These are phyloP conservation scores for Picea sitchensis DNA, from an alignment of 75 land plant genomes.

Conservation along the genomic window DNA sequence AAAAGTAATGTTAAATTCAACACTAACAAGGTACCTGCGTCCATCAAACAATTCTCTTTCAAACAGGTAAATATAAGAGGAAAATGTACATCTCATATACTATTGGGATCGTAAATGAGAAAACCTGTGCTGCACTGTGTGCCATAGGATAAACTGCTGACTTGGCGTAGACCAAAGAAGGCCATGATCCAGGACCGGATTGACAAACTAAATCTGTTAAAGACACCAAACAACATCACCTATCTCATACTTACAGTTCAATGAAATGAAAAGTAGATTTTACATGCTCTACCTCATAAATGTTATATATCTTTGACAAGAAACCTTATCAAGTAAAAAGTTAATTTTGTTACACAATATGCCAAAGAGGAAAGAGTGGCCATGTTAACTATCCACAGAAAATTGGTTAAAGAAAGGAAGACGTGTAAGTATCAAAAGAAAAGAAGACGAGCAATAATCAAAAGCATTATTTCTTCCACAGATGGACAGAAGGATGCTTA, in stretches of 20 bases:
- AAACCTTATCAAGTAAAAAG: not conserved
- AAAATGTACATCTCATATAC: not conserved
- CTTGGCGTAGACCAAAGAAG: conserved; percentile 74
- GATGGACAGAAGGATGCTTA: not conserved
- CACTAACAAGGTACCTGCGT: no score
- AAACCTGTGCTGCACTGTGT: conserved; percentile 85
- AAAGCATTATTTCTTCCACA: not conserved
- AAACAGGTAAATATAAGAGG: not conserved
- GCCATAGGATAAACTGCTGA: conserved; percentile 88
- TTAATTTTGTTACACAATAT: not conserved
- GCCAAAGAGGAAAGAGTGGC: not conserved
- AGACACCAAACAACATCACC: not conserved
- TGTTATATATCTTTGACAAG: not conserved
- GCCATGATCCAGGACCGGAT: conserved; percentile 98
- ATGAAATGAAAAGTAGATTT: not conserved
- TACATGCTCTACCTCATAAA: not conserved
- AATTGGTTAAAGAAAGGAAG: not conserved
- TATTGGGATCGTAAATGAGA: not conserved
- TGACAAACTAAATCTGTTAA: conserved; percentile 88
- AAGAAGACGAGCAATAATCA: not conserved
- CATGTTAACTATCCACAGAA: not conserved
- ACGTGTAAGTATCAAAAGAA: not conserved
- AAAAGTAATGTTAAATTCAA: not conserved
- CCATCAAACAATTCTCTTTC: not conserved
- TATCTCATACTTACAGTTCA: not conserved